These are phyloP conservation scores for Solanum piurae DNA, from an alignment of 257 asterid genomes.

Conservation along the genomic window DNA sequence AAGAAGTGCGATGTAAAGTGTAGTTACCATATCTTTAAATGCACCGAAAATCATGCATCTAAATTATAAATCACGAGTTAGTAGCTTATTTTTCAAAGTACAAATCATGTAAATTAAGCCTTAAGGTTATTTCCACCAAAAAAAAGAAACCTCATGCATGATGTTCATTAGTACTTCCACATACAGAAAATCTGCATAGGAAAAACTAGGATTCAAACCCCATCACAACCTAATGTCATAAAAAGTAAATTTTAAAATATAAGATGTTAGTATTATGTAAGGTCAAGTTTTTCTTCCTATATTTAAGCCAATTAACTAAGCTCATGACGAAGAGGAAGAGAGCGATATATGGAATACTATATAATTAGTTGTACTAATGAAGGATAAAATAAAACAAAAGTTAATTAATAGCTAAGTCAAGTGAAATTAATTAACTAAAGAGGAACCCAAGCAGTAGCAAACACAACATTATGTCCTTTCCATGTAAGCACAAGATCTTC, in stretches of 20 bases:
- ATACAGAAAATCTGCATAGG: background rate
- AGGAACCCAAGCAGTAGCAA: constrained; percentile 85
- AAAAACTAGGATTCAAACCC: too few species aligned
- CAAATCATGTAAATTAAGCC: background rate
- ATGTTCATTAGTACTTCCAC: background rate
- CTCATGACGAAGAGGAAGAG: background rate
- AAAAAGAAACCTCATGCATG: background rate
- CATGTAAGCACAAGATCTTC: constrained; percentile 78
- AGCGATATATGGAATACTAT: background rate
- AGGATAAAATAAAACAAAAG: background rate
- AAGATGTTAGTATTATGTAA: background rate
- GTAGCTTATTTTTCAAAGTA: background rate
- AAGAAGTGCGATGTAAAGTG: background rate
- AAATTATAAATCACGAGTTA: background rate
- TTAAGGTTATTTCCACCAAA: background rate
- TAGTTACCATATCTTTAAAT: background rate
- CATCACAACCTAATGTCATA: background rate
- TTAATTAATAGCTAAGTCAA: background rate
- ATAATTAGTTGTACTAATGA: too few species aligned
- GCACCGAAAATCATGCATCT: background rate
- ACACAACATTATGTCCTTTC: constrained; percentile 93
- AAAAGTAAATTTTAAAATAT: background rate
- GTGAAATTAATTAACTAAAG: background rate
- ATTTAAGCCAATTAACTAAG: background rate
- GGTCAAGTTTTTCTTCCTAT: background rate